A percentile compares a stretch with the other conserved stretches of the same genome.
Evolutionary conservation across 2,329 filamentous ascomycete species (phyloP).

Genomic region (Hypoxylon sp.): DNA sequence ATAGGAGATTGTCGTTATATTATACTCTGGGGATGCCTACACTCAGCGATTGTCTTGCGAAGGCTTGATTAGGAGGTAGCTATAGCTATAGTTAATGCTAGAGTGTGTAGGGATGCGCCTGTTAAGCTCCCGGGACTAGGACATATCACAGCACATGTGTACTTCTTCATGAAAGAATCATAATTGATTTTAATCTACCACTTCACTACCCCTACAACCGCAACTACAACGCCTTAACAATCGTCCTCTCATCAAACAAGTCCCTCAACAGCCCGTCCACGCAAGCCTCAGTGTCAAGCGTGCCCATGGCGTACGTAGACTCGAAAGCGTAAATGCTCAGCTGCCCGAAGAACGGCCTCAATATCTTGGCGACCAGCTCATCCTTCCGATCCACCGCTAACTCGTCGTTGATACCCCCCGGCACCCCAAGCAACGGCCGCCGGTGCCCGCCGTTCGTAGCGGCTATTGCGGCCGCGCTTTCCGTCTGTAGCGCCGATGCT

Average conservation of each 20-base stretch:
- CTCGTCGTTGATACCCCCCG: constrained; percentile 69
- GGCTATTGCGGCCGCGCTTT: constrained; percentile 53
- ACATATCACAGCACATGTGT: too few species aligned
- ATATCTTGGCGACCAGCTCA: constrained; percentile 80
- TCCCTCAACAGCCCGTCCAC: constrained; percentile 76
- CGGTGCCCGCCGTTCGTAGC: constrained; percentile 51
- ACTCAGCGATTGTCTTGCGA: too few species aligned
- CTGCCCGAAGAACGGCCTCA: constrained; percentile 91
- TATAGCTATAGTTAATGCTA: too few species aligned
- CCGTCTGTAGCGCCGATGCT: constrained; percentile 54
- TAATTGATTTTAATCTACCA: neutral
- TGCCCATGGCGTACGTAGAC: constrained; percentile 87
- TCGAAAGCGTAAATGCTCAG: constrained; percentile 96
- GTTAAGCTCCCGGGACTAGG: too few species aligned
- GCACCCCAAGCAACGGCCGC: constrained; percentile 67
- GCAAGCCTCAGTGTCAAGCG: constrained; percentile 76
- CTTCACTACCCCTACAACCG: constrained; percentile 28
- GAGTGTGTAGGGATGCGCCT: too few species aligned
- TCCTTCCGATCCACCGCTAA: constrained; percentile 72
- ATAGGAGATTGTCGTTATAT: too few species aligned
- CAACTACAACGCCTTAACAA: constrained; percentile 70
- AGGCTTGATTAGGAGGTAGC: too few species aligned
- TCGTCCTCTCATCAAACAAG: constrained; percentile 83
- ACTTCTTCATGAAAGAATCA: neutral
- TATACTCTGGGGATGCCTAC: too few species aligned